phyloP scores from a whole-genome alignment of 352 stramenopile genomes.

The Elongisporangium undulatum region DNA sequence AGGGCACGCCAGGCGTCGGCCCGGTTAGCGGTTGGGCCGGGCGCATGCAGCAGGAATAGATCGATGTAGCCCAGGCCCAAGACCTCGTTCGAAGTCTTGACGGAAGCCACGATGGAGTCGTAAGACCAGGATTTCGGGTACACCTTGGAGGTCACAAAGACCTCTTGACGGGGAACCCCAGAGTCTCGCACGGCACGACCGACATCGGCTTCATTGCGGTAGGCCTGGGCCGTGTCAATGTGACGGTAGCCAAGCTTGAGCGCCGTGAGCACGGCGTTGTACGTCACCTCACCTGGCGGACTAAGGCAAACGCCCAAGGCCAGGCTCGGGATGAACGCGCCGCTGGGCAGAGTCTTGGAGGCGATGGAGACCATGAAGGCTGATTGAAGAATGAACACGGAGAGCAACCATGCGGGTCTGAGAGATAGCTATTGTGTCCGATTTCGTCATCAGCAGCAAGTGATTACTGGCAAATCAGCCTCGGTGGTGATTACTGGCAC shows the following conservation, averaged over 20 bases:
- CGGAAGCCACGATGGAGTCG: no score
- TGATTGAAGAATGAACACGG: no score
- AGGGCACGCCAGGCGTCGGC: slow-evolving; percentile 51
- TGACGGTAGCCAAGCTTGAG: slow-evolving; percentile 73
- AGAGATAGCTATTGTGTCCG: no score
- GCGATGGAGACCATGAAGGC: slow-evolving; percentile 53
- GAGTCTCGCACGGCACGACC: slow-evolving; percentile 55
- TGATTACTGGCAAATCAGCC: no score
- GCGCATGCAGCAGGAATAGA: slow-evolving; percentile 77
- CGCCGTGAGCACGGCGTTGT: slow-evolving; percentile 29
- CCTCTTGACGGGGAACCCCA: slow-evolving; percentile 43
- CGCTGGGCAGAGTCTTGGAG: slow-evolving; percentile 25
- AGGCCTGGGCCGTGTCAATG: slow-evolving; percentile 82
- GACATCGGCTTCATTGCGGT: slow-evolving; percentile 78
- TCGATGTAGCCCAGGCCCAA: slow-evolving; percentile 76
- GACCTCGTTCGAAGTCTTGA: no score
- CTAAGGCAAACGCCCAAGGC: slow-evolving; percentile 38
- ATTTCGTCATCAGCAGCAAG: no score
- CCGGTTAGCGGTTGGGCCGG: slow-evolving; percentile 27
- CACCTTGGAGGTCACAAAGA: slow-evolving; percentile 81
- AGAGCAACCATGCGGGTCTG: no score
- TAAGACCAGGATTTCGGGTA: slow-evolving; percentile 48
- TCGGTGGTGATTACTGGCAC: no score
- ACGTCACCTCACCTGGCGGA: slow-evolving; percentile 20
- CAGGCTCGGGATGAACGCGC: slow-evolving; percentile 25